Evolutionary conservation across 179 eudicot species (phyloP).

Genomic region (Spinacia oleracea): DNA sequence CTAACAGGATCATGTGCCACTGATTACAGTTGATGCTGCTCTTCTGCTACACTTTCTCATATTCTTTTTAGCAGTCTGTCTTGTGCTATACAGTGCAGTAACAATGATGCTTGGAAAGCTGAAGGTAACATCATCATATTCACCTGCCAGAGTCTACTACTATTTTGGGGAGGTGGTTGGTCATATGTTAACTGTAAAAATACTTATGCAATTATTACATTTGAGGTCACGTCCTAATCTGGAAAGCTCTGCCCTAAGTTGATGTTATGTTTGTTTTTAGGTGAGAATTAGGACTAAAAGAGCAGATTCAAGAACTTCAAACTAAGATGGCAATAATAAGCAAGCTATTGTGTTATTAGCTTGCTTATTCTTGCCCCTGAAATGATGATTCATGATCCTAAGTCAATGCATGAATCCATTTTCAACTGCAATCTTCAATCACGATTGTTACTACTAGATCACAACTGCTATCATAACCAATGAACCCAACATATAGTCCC

Average conservation of each 20-base stretch:
- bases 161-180: background rate
- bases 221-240: background rate
- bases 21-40: conserved; percentile 67
- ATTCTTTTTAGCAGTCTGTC: conserved; percentile 80
- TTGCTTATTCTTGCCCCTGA: no score
- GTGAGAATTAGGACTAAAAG: background rate
- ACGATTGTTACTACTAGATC: background rate
- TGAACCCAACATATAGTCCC: background rate
- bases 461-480: background rate
- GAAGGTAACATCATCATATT: conserved; percentile 48
- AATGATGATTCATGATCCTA: background rate
- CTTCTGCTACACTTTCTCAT: conserved; percentile 91
- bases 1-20: conserved; percentile 59
- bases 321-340: background rate
- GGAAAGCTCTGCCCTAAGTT: background rate
- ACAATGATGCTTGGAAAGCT: conserved; percentile 52
- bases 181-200: background rate
- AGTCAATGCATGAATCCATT: background rate
- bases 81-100: conserved; percentile 44
- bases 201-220: no score
- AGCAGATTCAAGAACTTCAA: background rate
- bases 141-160: no score
- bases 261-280: background rate
- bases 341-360: background rate
- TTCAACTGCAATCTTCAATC: background rate